A percentile compares a stretch with the other conserved stretches of the same genome.
These are phyloP conservation scores for Pichia scutulata DNA, from an alignment of 805 yeast genomes.

Conservation along the genomic window DNA sequence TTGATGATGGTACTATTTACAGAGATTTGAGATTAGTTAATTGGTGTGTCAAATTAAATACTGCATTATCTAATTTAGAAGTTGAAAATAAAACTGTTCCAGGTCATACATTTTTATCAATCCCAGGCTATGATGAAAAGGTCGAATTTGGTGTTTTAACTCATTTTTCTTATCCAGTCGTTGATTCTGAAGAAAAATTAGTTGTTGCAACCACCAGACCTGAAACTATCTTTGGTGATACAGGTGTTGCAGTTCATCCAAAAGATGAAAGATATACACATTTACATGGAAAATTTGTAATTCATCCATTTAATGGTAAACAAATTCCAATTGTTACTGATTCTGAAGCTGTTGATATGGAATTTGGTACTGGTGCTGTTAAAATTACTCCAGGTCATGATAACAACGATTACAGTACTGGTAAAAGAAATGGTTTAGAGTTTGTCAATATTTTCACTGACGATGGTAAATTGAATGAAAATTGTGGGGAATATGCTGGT, in stretches of 20 bases:
- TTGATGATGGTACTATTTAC: conserved; percentile 92
- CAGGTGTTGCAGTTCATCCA: conserved; percentile 97
- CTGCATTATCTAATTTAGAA: conserved; percentile 93
- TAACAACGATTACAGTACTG: conserved; percentile 92
- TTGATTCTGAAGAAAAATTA: conserved; percentile 74
- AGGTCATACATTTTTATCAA: conserved; percentile 71
- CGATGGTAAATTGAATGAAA: conserved; percentile 82
- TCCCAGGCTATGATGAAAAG: conserved; percentile 85
- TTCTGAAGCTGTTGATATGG: conserved; percentile 95
- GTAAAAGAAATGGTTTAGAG: conserved; percentile 87
- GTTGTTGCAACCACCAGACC: conserved; percentile 98
- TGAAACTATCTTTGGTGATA: conserved; percentile 96
- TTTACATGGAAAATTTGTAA: conserved; percentile 85
- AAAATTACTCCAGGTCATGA: conserved; percentile 99
- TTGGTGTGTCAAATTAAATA: conserved; percentile 92
- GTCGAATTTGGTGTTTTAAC: conserved; percentile 96
- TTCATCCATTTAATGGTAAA: conserved; percentile 85
- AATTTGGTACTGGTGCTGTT: conserved; percentile 99
- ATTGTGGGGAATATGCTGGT: conserved; percentile 91
- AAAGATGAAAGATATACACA: conserved; percentile 88
- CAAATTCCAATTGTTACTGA: conserved; percentile 84
- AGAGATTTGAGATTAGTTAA: conserved; percentile 89
- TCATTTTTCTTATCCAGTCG: conserved; percentile 88
- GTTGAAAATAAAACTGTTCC: conserved; percentile 87
- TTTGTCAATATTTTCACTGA: conserved; percentile 87